phyloP scores from a whole-genome alignment of 495 filamentous ascomycete genomes.

The Daldinia vernicosa region DNA sequence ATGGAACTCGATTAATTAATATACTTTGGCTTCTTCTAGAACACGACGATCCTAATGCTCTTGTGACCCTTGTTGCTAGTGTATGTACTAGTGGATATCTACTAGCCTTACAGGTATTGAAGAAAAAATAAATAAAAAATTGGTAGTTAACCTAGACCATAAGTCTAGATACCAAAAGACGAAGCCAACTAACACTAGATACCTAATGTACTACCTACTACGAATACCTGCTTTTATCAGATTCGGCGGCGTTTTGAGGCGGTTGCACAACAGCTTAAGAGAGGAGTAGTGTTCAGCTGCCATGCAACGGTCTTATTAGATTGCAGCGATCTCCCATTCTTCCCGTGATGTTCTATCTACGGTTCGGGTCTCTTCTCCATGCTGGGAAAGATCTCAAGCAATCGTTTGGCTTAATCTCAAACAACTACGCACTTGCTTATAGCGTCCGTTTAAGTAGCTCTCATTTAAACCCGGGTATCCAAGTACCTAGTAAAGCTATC shows the following conservation, averaged over 20 bases:
- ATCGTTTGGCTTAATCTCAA: conserved; percentile 17
- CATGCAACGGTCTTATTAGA: conserved; percentile 15
- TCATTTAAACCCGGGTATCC: neutral
- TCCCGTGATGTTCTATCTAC: neutral
- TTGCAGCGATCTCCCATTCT: neutral
- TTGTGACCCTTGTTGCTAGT: conserved; percentile 1
- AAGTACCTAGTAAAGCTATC: neutral
- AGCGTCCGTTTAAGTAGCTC: conserved; percentile 7
- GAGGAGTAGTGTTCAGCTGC: conserved; percentile 2
- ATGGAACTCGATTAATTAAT: conserved; percentile 10
- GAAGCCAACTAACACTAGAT: too few species aligned
- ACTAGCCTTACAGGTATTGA: neutral
- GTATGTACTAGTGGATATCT: conserved; percentile 1
- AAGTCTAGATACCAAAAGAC: neutral
- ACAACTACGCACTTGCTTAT: conserved; percentile 18
- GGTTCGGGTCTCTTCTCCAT: conserved; percentile 1
- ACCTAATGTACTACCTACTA: neutral
- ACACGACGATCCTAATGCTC: conserved; percentile 34
- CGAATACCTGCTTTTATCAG: neutral
- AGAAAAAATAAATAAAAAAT: neutral
- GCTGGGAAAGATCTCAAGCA: conserved; percentile 2
- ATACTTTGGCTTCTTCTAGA: conserved; percentile 26
- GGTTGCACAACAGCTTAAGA: conserved; percentile 22
- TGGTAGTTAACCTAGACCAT: neutral
- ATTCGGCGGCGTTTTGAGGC: conserved; percentile 17